Evolutionary conservation across 2,329 filamentous ascomycete genomes (phyloP).

Genomic region (Neoscytalidium dimidiatum): DNA sequence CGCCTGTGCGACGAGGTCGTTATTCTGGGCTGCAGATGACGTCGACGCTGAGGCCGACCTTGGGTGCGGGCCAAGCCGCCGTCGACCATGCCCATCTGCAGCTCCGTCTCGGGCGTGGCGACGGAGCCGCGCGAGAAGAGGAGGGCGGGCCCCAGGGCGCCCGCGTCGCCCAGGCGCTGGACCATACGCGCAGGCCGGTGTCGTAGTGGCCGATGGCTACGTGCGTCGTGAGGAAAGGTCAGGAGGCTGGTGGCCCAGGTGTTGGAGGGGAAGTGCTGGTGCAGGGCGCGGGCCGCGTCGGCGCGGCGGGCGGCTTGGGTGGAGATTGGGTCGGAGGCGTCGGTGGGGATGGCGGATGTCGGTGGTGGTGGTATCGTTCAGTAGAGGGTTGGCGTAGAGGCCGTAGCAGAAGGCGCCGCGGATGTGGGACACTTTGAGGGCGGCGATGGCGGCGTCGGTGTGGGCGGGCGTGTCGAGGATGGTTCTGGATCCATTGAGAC

Average conservation of each 20-base stretch:
- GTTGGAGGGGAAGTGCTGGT: not conserved
- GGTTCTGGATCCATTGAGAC: not conserved
- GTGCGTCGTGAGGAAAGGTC: not conserved
- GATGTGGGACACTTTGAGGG: not conserved
- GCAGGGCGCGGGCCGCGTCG: not conserved
- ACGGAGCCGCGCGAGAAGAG: conserved; percentile 1
- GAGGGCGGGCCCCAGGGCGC: not conserved
- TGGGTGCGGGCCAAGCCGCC: too few relatives aligned
- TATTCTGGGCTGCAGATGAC: not conserved
- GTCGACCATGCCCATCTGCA: conserved; percentile 12
- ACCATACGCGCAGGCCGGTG: not conserved
- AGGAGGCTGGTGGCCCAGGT: not conserved
- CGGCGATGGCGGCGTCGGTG: not conserved
- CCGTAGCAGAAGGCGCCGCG: not conserved
- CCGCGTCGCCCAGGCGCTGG: not conserved
- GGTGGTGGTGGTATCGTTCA: not conserved
- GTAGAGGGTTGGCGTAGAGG: not conserved
- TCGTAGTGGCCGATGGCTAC: conserved; percentile 8
- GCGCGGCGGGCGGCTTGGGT: conserved; percentile 1
- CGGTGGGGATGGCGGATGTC: not conserved
- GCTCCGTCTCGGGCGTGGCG: not conserved
- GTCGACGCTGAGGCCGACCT: not conserved
- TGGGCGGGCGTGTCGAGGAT: not conserved
- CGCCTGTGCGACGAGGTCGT: not conserved
- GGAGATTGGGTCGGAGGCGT: not conserved